Evolutionary conservation across 768 basidiomycete genomes (phyloP), one percentile per base, ranked within the genome.

Genomic region (Lactarius akahatsu): DNA sequence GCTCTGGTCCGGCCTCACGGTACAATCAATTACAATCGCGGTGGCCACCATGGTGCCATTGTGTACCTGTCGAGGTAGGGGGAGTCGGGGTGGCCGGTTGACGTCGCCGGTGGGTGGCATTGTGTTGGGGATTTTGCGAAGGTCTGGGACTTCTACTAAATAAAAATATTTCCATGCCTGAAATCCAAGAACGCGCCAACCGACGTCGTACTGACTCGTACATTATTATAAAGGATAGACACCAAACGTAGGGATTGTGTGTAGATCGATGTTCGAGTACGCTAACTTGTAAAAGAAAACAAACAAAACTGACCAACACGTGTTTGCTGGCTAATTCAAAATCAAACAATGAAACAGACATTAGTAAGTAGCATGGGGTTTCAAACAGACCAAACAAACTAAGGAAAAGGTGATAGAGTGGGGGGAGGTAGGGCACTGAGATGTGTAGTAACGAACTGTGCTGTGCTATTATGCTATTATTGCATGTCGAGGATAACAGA

Each of bases 151-250:
- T 30, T 30, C 30, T 30, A 23, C 70, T 26, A 50, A 30, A 30
- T 30, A 30, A 30, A 30, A 30, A 30, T 3, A 30, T 30, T 30
- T 30, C 30, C 30, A 30, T 30, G 30, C 30, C 4, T 30, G 30
- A 30, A 30, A 30, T 30, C 30, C 30, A 30, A 30, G 30, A 30
- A 30, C 4, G 30, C 30, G 30, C 28, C 30, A 30, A 30, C 30
- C 30, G 2, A 23, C 47, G 47, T 30, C 30, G 32, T 32, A 32
- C 32, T 32, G 32, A 32, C 32, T 32, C 8, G 15, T 52, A n/a
- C 50, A 52, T 28, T 56, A 68, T 66, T 67, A 67, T 61, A 41
- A 43, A 28, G 54, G 56, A 65, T 41, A 43, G 15, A 54, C 47
- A 43, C 38, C 40, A 65, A 10, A 15, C 16, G 47, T 20, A 47